Percentiles rank a stretch among this genome's conserved stretches.
These are phyloP conservation scores for Calocybe gangraenosa DNA, from an alignment of 768 basidiomycete genomes.

Conservation along the genomic window DNA sequence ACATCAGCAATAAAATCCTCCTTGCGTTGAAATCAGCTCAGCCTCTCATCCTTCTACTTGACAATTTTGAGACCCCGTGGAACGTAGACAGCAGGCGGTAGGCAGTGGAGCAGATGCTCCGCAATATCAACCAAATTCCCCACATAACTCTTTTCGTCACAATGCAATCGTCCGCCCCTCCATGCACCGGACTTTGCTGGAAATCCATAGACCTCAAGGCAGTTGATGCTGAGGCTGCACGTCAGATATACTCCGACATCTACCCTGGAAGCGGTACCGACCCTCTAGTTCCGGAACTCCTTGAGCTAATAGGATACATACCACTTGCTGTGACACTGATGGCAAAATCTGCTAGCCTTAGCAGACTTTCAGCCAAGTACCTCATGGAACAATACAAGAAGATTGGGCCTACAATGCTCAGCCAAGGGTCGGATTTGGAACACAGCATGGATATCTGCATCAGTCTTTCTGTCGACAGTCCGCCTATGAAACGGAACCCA, in stretches of 20 bases:
- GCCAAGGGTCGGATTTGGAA: conserved; percentile 3
- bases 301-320: conserved; percentile 22
- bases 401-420: conserved; percentile 2
- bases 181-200: conserved; percentile 24
- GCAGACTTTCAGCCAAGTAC: neutral
- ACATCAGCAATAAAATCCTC: conserved; percentile 16
- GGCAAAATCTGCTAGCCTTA: conserved; percentile 17
- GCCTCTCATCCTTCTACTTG: conserved; percentile 22
- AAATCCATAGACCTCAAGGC: conserved; percentile 8
- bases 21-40: conserved; percentile 7
- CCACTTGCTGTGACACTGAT: conserved; percentile 31
- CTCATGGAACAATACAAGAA: conserved; percentile 4
- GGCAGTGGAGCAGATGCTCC: neutral
- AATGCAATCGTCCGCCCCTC: conserved; percentile 7
- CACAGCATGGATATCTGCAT: conserved; percentile 10
- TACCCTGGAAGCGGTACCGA: conserved; percentile 16
- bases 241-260: conserved; percentile 18
- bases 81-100: conserved; percentile 10
- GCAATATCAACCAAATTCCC: neutral
- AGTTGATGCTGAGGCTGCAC: conserved; percentile 17
- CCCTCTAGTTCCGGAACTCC: conserved; percentile 18
- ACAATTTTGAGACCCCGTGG: conserved; percentile 32
- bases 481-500: conserved; percentile 1
- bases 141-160: neutral
- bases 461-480: conserved; percentile 6